Conservation (phyloP, 208 protist genomes). For the Wallacemonas sp. region DNA sequence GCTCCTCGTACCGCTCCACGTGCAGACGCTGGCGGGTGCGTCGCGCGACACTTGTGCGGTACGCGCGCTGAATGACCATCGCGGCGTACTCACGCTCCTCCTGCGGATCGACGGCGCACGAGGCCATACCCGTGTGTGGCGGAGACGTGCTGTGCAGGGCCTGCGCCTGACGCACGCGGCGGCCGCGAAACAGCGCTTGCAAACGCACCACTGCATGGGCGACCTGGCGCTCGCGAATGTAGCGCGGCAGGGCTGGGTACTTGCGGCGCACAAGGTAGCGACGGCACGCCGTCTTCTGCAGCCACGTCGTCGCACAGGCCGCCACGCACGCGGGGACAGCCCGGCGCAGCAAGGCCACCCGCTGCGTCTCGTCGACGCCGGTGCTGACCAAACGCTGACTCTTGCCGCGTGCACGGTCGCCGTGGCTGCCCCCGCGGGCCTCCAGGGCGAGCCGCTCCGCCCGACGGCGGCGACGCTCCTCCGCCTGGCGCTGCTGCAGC, state of each 20-base stretch:
- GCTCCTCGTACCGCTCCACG: constrained; percentile 21
- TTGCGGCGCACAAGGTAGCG: constrained; percentile 39
- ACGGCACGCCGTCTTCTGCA: constrained; percentile 42
- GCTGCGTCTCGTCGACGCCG: neutral
- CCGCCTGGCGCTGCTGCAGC: constrained; percentile 40
- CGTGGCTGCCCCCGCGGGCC: constrained; percentile 19
- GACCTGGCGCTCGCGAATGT: constrained; percentile 29
- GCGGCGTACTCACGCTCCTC: constrained; percentile 63
- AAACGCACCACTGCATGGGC: constrained; percentile 21
- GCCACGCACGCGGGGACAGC: constrained; percentile 31
- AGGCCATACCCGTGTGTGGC: neutral
- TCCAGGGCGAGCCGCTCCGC: constrained; percentile 25
- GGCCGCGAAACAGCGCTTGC: constrained; percentile 46
- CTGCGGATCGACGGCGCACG: constrained; percentile 3
- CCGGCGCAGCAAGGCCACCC: neutral
- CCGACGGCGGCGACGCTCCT: constrained; percentile 44
- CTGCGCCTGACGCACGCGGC: constrained; percentile 3
- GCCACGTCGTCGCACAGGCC: constrained; percentile 46
- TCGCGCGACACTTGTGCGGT: constrained; percentile 39
- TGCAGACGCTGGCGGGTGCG: constrained; percentile 3
- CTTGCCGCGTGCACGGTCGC: too few species aligned
- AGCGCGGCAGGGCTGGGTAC: constrained; percentile 18
- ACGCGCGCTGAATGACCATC: constrained; percentile 58
- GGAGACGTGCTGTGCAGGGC: neutral
- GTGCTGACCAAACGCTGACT: neutral